These are phyloP conservation scores for Blastobotrys indianensis DNA, from an alignment of 1,139 yeast species.

Conservation along the genomic window DNA sequence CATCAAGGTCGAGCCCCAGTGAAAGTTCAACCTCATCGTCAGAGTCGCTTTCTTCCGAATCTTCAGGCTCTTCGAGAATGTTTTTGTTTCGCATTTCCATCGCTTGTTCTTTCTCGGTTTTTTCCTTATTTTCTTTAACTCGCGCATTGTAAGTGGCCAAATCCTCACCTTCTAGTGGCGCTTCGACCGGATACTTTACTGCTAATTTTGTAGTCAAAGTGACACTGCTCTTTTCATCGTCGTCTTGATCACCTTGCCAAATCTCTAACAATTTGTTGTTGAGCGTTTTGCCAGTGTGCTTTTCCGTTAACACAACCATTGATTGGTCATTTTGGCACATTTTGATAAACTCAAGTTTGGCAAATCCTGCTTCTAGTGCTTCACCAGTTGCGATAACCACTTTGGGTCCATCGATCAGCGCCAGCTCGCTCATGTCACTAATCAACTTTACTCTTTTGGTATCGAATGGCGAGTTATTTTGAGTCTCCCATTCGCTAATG, in stretches of 20 bases:
- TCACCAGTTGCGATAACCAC: constrained; percentile 77
- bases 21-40: constrained; percentile 30
- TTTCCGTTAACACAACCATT: constrained; percentile 70
- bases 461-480: constrained; percentile 63
- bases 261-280: constrained; percentile 45
- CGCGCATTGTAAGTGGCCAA: constrained; percentile 28
- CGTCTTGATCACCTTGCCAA: constrained; percentile 42
- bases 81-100: constrained; percentile 52
- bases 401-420: constrained; percentile 59
- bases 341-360: constrained; percentile 51
- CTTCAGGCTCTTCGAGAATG: constrained; percentile 45
- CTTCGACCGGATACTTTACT: constrained; percentile 22
- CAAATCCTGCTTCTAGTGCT: constrained; percentile 60
- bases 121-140: constrained; percentile 41
- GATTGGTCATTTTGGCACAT: constrained; percentile 61
- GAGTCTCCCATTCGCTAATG: constrained; percentile 74
- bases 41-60: constrained; percentile 31
- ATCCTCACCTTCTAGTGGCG: constrained; percentile 34
- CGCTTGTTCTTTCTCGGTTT: constrained; percentile 49
- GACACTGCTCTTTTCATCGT: constrained; percentile 10
- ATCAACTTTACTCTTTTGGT: constrained; percentile 48
- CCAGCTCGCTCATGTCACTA: constrained; percentile 53
- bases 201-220: constrained; percentile 22
- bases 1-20: constrained; percentile 27
- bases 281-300: constrained; percentile 39